Base-by-base conservation (phyloP, 768 basidiomycete species). In the Tephrocybe sp. region DNA sequence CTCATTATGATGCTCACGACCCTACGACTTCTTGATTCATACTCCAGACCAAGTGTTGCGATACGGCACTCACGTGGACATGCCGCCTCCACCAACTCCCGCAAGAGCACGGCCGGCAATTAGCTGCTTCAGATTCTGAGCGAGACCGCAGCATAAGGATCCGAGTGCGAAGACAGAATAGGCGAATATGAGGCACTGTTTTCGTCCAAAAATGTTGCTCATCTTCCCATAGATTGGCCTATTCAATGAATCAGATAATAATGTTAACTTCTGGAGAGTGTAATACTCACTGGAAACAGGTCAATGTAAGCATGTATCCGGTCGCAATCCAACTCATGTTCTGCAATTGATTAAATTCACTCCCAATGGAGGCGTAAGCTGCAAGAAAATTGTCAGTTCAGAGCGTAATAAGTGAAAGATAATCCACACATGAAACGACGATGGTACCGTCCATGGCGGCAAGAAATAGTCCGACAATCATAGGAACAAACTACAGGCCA, bases 271-370 rank as follows among this genome's bases (percentile, higher is more conserved):
- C 15, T 18, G 18, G 37, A 14, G 24, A 20, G 24, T 18, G 33
- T 39, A 6, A 18, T 6, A 66, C 71, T 43, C 45, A 83, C 82
- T 85, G 82, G 56, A 83, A 80, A 54, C 76, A 79, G 1, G 82
- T 79, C 34, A 80, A 63, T 0, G 80, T 80, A 45, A 85, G 63
- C 65, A 85, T 72, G 59, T 84, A 84, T 0, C 76, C 76, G 0
- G 82, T 84, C 4, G 80, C 77, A 26, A 85, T 80, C 83, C 82
- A 85, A 55, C 81, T 81, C 2, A 81, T 81, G 50, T 78, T 83
- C 51, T 83, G 78, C 6, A 85, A 71, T 58, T 81, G 74, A 8
- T 81, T 74, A 6, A 85, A 65, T 54, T 84, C 81, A 58, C 75
- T 78, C 11, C 79, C 79, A 47, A 81, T 81, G 0, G 75, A 63